Evolutionary conservation across 2,329 filamentous ascomycete species (phyloP).

Genomic region (Colletotrichum lini): DNA sequence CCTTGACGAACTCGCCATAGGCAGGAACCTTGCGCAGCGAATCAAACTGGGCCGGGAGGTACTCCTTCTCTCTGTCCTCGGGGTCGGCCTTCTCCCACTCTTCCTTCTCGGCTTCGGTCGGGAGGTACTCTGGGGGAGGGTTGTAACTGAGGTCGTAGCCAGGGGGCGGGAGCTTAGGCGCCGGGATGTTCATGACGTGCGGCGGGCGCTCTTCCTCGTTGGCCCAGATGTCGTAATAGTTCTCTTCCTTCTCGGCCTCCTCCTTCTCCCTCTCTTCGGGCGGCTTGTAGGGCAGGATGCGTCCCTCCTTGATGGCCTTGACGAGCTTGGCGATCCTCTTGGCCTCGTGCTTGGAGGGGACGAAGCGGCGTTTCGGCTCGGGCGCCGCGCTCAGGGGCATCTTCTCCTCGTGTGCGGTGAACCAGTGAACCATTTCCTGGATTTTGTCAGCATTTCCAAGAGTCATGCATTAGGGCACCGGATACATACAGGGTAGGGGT

Average conservation of each 20-base stretch:
- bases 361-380: conserved; percentile 94
- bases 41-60: conserved; percentile 85
- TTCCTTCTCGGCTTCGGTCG: conserved; percentile 85
- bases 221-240: conserved; percentile 93
- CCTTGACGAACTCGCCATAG: conserved; percentile 90
- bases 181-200: conserved; percentile 94
- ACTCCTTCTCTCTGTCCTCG: conserved; percentile 92
- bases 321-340: conserved; percentile 98
- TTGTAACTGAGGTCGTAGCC: conserved; percentile 98
- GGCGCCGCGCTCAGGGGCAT: conserved; percentile 97
- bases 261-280: conserved; percentile 77
- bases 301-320: conserved; percentile 92
- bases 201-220: conserved; percentile 87
- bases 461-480: neutral
- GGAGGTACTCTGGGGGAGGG: conserved; percentile 93
- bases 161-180: conserved; percentile 92
- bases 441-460: conserved; percentile 45
- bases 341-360: conserved; percentile 96
- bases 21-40: conserved; percentile 92
- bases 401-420: conserved; percentile 88
- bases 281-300: conserved; percentile 91
- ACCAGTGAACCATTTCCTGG: conserved; percentile 91
- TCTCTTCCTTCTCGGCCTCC: conserved; percentile 78
- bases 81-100: conserved; percentile 89
- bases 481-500: conserved; percentile 84